Conservation (phyloP, 1,284 basidiomycete genomes). For the Peniophora sp. region DNA sequence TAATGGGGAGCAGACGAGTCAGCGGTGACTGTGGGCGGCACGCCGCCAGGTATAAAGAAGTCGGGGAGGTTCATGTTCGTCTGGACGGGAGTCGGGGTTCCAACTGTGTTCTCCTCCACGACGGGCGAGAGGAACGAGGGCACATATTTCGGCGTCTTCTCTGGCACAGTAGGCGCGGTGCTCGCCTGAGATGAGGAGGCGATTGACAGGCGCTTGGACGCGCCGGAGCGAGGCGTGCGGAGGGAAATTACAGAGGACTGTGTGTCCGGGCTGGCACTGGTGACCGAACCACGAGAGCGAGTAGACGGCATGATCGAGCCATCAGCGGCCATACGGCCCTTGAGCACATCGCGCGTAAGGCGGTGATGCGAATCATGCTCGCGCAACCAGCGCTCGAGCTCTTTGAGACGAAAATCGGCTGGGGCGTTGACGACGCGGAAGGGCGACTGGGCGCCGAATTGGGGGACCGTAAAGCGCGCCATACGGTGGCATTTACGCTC, state of each 20-base stretch:
- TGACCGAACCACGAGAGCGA: not conserved
- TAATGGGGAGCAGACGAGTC: not conserved
- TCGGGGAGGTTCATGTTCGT: not conserved
- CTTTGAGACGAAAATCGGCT: slow-evolving; percentile 63
- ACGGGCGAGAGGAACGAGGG: slow-evolving; percentile 12
- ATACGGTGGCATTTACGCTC: slow-evolving; percentile 66
- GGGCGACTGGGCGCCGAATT: slow-evolving; percentile 25
- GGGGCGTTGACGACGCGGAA: slow-evolving; percentile 63
- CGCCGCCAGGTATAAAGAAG: not conserved
- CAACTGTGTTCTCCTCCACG: slow-evolving; percentile 9
- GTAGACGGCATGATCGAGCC: not conserved
- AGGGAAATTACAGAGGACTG: not conserved
- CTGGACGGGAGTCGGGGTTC: not conserved
- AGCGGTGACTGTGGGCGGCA: not conserved
- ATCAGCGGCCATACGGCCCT: not conserved
- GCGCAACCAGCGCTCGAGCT: slow-evolving; percentile 66
- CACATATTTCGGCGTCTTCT: not conserved
- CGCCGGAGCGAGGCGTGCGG: not conserved
- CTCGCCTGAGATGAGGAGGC: not conserved
- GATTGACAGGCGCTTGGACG: not conserved
- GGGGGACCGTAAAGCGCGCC: slow-evolving; percentile 29
- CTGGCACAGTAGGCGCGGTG: not conserved
- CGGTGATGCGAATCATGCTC: slow-evolving; percentile 22
- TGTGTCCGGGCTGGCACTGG: not conserved
- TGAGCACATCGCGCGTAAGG: not conserved